These are phyloP conservation scores for Allium fistulosum DNA, from an alignment of 106 monocot species.

Conservation along the genomic window DNA sequence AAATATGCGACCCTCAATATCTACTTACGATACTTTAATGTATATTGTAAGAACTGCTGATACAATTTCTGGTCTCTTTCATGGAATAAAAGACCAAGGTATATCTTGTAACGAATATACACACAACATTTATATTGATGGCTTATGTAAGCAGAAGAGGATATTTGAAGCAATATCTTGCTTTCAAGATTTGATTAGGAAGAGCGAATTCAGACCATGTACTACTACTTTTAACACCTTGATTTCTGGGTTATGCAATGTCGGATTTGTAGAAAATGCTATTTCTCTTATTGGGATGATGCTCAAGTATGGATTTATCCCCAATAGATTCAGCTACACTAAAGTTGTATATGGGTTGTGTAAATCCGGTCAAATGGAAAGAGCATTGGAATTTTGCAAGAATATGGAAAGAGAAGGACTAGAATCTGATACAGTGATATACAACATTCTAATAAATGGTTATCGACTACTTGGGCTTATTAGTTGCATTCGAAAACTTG, in stretches of 20 bases:
- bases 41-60: constrained; percentile 27
- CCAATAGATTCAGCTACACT: constrained; percentile 49
- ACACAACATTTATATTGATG: constrained; percentile 31
- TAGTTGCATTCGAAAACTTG: constrained; percentile 24
- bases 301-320: constrained; percentile 48
- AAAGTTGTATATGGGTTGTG: constrained; percentile 57
- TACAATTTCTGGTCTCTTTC: constrained; percentile 23
- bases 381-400: constrained; percentile 48
- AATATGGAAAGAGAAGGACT: constrained; percentile 47
- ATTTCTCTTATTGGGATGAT: constrained; percentile 44
- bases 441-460: constrained; percentile 62
- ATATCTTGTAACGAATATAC: constrained; percentile 28
- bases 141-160: constrained; percentile 45
- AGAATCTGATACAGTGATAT: constrained; percentile 44
- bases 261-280: constrained; percentile 25
- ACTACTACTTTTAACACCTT: constrained; percentile 40
- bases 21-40: constrained; percentile 47
- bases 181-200: constrained; percentile 36
- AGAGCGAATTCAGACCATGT: constrained; percentile 24
- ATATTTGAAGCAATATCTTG: constrained; percentile 41
- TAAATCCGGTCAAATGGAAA: constrained; percentile 30
- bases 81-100: constrained; percentile 26
- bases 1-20: constrained; percentile 40
- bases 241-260: constrained; percentile 43
- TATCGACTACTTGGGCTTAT: constrained; percentile 37